Base-by-base conservation (phyloP, 306 rosid species). In the Hippophae gyantsensis region DNA sequence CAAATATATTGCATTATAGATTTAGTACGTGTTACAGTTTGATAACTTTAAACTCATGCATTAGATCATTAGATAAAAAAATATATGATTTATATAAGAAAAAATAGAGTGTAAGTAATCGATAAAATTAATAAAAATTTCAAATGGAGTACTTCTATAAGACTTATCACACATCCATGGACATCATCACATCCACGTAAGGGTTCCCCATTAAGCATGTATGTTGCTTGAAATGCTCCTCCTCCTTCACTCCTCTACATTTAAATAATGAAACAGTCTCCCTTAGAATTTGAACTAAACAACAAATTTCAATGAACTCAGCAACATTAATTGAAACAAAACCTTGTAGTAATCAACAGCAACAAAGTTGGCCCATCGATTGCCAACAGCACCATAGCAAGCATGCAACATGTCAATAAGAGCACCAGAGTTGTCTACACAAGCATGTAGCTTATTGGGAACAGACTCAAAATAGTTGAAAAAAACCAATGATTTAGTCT, bases 331-430 rank as follows among this genome's bases (percentile, higher is more conserved):
- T 5, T 0, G 7, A 13, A 10, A 10, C 52, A 10, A 3, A 52
- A 89, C 97, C 95, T 81, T 78, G 82, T 84, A 82, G 74, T 78
- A 89, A 68, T 89, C 95, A 61, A 86, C 89, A 18, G 93, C 78
- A 60, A 89, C 82, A 79, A 89, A 89, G 76, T 89, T 89, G 25
- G 95, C 79, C 93, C 95, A 84, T 47, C 93, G 78, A 59, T 84
- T 67, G 5, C 82, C 84, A 1, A 84, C 72, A n/a, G 86, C 93
- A 58, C 50, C 60, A 56, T 64, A 67, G 69, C 93, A 89, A 46
- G 97, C 86, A 58, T 73, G 76, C 52, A 75, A 45, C 94, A 82
- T 90, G 79, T 41, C 38, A 63, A 81, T 94, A 62, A 87, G 70
- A 42, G 85, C 87, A 45, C 77, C 81, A 7, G 94, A 83, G 69